These are phyloP conservation scores for Tephrocybe sp. DNA, from an alignment of 768 basidiomycete species.

Conservation along the genomic window DNA sequence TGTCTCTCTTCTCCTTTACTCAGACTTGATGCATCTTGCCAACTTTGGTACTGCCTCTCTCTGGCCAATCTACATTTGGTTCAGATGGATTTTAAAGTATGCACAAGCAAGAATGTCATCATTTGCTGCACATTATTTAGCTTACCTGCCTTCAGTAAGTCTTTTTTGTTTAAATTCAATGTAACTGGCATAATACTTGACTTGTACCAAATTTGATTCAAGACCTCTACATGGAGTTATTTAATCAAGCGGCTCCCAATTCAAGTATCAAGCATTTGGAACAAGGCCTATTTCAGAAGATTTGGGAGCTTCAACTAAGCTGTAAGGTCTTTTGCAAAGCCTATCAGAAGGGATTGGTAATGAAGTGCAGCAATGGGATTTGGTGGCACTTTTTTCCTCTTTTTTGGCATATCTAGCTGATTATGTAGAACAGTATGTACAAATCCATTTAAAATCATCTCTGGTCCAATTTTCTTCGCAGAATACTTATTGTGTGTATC, in stretches of 20 bases:
- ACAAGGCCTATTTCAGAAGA: too few relatives aligned
- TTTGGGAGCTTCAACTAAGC: too few relatives aligned
- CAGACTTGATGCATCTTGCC: slow-evolving; percentile 24
- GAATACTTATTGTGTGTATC: too few relatives aligned
- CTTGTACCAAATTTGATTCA: too few relatives aligned
- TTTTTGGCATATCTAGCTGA: slow-evolving; percentile 35
- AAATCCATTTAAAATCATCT: too few relatives aligned
- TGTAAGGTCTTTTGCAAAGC: slow-evolving; percentile 25
- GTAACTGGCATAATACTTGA: too few relatives aligned
- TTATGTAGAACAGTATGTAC: slow-evolving; percentile 36
- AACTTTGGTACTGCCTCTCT: slow-evolving; percentile 30
- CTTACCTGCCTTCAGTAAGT: slow-evolving; percentile 41
- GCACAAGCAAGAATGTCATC: slow-evolving; percentile 25
- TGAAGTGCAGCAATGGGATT: slow-evolving; percentile 30
- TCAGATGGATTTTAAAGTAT: slow-evolving; percentile 45
- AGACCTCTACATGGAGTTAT: too few relatives aligned
- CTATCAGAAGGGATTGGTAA: slow-evolving; percentile 31
- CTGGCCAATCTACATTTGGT: slow-evolving; percentile 41
- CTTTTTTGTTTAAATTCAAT: background rate
- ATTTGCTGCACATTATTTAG: slow-evolving; percentile 36
- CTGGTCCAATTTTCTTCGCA: too few relatives aligned
- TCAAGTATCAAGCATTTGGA: too few relatives aligned
- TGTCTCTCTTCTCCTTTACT: slow-evolving; percentile 26
- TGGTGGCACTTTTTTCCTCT: slow-evolving; percentile 29
- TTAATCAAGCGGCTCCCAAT: too few relatives aligned